Evolutionary conservation across 176 grass and related monocot genomes (phyloP).

Genomic region (Aechmea fasciata): DNA sequence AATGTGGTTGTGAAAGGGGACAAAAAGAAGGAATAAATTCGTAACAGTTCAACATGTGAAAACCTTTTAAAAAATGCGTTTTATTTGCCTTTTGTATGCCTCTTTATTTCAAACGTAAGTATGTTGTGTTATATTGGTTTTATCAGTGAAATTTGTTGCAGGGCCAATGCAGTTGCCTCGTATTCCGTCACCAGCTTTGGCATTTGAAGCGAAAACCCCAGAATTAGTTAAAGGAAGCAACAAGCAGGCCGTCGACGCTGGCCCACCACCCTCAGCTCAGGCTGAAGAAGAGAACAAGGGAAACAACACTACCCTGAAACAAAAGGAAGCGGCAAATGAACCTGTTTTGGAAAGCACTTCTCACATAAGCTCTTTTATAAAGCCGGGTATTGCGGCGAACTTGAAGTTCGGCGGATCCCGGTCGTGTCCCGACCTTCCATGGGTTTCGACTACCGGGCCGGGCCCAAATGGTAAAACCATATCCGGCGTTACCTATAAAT

Average conservation of each 20-base stretch:
- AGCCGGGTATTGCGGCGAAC: conserved; percentile 56
- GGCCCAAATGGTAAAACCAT: conserved; percentile 73
- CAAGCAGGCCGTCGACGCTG: conserved; percentile 25
- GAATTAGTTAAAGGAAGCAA: conserved; percentile 5
- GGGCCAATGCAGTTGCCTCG: background rate
- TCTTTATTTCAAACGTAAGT: background rate
- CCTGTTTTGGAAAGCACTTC: conserved; percentile 11
- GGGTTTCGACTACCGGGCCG: conserved; percentile 67
- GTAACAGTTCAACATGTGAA: background rate
- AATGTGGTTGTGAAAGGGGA: no score
- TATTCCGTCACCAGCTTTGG: conserved; percentile 3
- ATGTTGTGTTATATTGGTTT: background rate
- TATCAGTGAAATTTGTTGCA: background rate
- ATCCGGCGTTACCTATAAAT: conserved; percentile 93
- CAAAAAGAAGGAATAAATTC: no score
- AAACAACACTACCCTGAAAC: conserved; percentile 7
- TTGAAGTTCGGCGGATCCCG: conserved; percentile 84
- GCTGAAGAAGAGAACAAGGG: conserved; percentile 37
- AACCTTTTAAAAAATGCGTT: background rate
- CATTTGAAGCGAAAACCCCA: conserved; percentile 5
- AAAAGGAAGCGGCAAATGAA: conserved; percentile 21
- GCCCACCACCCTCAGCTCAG: conserved; percentile 39
- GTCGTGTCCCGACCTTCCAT: conserved; percentile 78
- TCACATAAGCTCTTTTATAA: conserved; percentile 53
- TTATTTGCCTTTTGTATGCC: background rate